Percentiles rank a stretch among this genome's conserved stretches.
Evolutionary conservation across 192 early-diverging fungal genomes (phyloP).

Genomic region (Obelidium mucronatum): DNA sequence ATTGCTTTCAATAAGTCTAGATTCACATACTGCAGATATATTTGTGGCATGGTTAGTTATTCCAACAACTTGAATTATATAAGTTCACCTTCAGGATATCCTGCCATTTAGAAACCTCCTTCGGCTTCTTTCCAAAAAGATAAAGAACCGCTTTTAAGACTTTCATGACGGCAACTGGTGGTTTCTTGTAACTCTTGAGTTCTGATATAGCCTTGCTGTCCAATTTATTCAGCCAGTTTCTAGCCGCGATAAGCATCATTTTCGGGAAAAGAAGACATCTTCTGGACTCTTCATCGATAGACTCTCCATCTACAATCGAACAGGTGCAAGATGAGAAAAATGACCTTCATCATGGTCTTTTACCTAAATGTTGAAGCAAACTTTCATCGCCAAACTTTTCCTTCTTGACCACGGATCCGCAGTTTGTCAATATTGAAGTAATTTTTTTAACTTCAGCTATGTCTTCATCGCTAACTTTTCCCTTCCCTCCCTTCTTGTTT

Average conservation of each 20-base stretch:
- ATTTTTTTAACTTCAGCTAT: conserved; percentile 47
- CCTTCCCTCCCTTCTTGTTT: conserved; percentile 12
- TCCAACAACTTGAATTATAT: not conserved
- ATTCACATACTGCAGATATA: conserved; percentile 50
- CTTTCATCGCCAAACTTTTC: conserved; percentile 35
- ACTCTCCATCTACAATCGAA: conserved; percentile 51
- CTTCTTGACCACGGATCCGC: conserved; percentile 23
- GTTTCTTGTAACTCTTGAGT: conserved; percentile 62
- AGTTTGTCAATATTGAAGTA: conserved; percentile 29
- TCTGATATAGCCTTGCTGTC: conserved; percentile 57
- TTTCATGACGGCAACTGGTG: conserved; percentile 58
- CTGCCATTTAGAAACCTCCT: conserved; percentile 34
- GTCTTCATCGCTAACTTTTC: conserved; percentile 40
- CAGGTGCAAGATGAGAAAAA: not conserved
- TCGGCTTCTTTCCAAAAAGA: conserved; percentile 61
- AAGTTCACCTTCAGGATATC: conserved; percentile 20
- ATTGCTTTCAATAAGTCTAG: conserved; percentile 57
- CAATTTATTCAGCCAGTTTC: conserved; percentile 45
- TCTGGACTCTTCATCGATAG: conserved; percentile 50
- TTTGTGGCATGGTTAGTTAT: not conserved
- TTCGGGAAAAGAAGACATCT: conserved; percentile 59
- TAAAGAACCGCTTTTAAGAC: conserved; percentile 62
- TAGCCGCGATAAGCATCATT: conserved; percentile 54
- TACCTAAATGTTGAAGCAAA: conserved; percentile 29
- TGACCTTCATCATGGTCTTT: not conserved